Evolutionary conservation across 805 yeast species (phyloP).

Genomic region (Phaffomyces thermotolerans): DNA sequence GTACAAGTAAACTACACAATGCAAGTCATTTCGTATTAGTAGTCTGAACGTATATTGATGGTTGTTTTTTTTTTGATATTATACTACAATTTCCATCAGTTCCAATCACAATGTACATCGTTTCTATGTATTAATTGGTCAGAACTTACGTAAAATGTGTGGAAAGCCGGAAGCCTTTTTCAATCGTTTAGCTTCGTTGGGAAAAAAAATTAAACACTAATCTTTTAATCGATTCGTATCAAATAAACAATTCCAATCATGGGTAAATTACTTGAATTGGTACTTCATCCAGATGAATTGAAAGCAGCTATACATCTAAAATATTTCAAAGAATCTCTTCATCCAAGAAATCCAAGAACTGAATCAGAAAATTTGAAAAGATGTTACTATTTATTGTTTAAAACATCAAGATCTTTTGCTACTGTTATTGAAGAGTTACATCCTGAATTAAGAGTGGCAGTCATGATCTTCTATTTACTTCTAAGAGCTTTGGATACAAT

Average conservation of each 20-base stretch:
- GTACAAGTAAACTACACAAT: too few relatives aligned
- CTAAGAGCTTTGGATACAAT: conserved; percentile 90
- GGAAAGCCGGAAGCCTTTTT: too few relatives aligned
- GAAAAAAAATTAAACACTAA: too few relatives aligned
- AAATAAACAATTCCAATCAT: conserved; percentile 23
- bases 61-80: too few relatives aligned
- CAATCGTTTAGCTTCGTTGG: too few relatives aligned
- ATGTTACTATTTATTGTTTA: conserved; percentile 60
- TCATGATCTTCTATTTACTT: conserved; percentile 78
- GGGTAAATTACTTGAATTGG: conserved; percentile 55
- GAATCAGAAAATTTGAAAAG: conserved; percentile 41
- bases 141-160: too few relatives aligned
- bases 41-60: too few relatives aligned
- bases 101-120: too few relatives aligned
- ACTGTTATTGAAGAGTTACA: conserved; percentile 87
- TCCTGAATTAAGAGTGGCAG: conserved; percentile 78
- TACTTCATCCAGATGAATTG: conserved; percentile 66
- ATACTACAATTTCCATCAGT: too few relatives aligned
- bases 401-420: conserved; percentile 88
- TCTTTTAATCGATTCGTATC: too few relatives aligned
- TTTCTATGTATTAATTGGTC: too few relatives aligned
- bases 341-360: conserved; percentile 27
- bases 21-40: too few relatives aligned
- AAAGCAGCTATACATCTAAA: conserved; percentile 58
- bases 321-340: conserved; percentile 32